Percentiles rank a stretch among this genome's conserved stretches.
Evolutionary conservation across 345 rosid genomes (phyloP).

Genomic region (Camelina hispida): DNA sequence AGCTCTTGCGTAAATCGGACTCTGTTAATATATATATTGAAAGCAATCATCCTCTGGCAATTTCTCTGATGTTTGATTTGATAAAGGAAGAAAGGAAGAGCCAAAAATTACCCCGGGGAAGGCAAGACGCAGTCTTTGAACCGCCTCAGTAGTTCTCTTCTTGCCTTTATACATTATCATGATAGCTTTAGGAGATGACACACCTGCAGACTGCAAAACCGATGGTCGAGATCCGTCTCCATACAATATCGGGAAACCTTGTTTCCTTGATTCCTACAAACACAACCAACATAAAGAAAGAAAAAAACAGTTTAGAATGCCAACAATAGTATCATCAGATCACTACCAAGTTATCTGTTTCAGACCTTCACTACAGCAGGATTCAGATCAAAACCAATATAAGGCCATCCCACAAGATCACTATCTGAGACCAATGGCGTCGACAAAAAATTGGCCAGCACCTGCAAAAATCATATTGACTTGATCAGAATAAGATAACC

Average conservation of each 20-base stretch:
- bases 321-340: slow-evolving; percentile 1
- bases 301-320: not conserved
- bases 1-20: slow-evolving; percentile 90
- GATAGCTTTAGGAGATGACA: slow-evolving; percentile 87
- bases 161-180: slow-evolving; percentile 89
- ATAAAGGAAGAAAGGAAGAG: slow-evolving; percentile 27
- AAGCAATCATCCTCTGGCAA: not conserved
- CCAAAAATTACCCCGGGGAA: slow-evolving; percentile 68
- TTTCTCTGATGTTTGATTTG: not conserved
- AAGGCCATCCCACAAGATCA: slow-evolving; percentile 71
- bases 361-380: slow-evolving; percentile 87
- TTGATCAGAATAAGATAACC: not conserved
- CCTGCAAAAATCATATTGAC: slow-evolving; percentile 51
- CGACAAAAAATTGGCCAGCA: slow-evolving; percentile 88
- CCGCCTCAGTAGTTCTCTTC: slow-evolving; percentile 82
- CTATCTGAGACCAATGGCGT: slow-evolving; percentile 81
- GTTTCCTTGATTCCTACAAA: slow-evolving; percentile 73
- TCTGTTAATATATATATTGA: slow-evolving; percentile 49
- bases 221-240: slow-evolving; percentile 93
- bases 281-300: not conserved
- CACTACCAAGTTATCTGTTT: slow-evolving; percentile 12
- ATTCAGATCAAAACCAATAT: slow-evolving; percentile 89
- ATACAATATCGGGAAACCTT: slow-evolving; percentile 83
- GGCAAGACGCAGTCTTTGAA: slow-evolving; percentile 86
- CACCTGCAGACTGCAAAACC: slow-evolving; percentile 88